These are phyloP conservation scores for Umbelopsis ramanniana DNA, from an alignment of 192 early-diverging fungal species.

Conservation along the genomic window DNA sequence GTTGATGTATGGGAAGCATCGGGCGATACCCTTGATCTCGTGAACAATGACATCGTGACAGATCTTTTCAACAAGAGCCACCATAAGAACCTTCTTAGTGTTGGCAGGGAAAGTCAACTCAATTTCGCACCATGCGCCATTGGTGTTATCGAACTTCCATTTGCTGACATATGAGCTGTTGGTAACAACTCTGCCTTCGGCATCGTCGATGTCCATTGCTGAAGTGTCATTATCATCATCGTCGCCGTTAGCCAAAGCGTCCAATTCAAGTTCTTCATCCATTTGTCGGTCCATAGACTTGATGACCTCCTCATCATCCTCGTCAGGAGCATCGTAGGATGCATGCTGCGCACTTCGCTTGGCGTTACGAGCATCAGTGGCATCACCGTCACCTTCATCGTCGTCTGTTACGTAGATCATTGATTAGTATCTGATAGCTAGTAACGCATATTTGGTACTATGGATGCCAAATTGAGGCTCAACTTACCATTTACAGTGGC, in stretches of 20 bases:
- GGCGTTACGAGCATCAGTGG: slow-evolving; percentile 66
- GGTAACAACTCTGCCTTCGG: slow-evolving; percentile 61
- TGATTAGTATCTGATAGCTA: too few relatives aligned
- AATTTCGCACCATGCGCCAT: slow-evolving; percentile 80
- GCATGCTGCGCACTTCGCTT: slow-evolving; percentile 66
- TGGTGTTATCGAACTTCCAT: slow-evolving; percentile 69
- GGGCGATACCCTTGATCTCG: slow-evolving; percentile 83
- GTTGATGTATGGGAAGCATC: slow-evolving; percentile 81
- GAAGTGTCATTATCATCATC: slow-evolving; percentile 52
- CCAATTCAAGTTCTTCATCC: slow-evolving; percentile 51
- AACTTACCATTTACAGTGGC: slow-evolving; percentile 35
- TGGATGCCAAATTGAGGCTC: too few relatives aligned
- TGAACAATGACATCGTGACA: slow-evolving; percentile 76
- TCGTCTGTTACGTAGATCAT: slow-evolving; percentile 38
- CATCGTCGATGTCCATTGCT: slow-evolving; percentile 34
- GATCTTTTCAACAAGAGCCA: slow-evolving; percentile 81
- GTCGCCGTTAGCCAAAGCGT: slow-evolving; percentile 37
- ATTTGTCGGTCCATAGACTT: slow-evolving; percentile 47
- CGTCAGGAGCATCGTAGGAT: slow-evolving; percentile 83
- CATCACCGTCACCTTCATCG: slow-evolving; percentile 78
- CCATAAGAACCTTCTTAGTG: slow-evolving; percentile 95
- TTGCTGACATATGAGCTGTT: slow-evolving; percentile 66
- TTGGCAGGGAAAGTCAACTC: slow-evolving; percentile 84
- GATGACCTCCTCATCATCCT: slow-evolving; percentile 73
- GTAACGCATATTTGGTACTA: too few relatives aligned